Base-by-base conservation (phyloP, 129 eudicot genomes). In the Chrysanthemum lavandulifolium region DNA sequence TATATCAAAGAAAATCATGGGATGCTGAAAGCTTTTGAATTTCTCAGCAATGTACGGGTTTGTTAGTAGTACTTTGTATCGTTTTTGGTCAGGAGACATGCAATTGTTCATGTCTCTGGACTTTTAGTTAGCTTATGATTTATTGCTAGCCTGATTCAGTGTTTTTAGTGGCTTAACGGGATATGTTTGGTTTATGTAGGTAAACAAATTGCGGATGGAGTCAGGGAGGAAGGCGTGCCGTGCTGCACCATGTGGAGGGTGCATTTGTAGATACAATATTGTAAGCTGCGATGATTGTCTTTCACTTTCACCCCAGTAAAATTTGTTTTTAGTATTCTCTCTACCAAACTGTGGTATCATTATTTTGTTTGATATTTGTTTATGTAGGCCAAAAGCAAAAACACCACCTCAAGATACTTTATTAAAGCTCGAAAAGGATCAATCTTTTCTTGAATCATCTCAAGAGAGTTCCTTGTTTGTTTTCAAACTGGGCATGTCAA, bases 201-300 rank as follows among this genome's bases (percentile, higher is more conserved):
- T 88, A 69, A 88, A 88, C 79, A 88, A 72, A 73, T 79, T 91
- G 67, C 94, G 90, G 52, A 50, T 62, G 31, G 97, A 90, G 74
- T 88, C 91, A 19, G 87, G 72, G 78, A 69, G 21, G 98, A 90
- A 64, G 99, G 88, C 69, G 71, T 78, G 66, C 97, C 45, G 87
- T 84, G 75, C 62, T 69, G 82, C 86, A 94, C 79, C 99, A 90
- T 79, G 95, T 94, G 33, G 96, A 94, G 77, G 89, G 84, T 58
- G 99, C 99, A 61, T 94, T 88, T 88, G 91, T 94, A 57, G 99
- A 94, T 63, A 84, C 99, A 51, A 5, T 88, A 65, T 76, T 94
- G 99, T 94, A 84, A 89, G 98, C 69, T 19, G 23, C 10, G 6
- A 68, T 60, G 4, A 33, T 29, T 62, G 29, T 64, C 21, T 43